phyloP scores from a whole-genome alignment of 257 asterid species.

The Solanum chiquidenum region DNA sequence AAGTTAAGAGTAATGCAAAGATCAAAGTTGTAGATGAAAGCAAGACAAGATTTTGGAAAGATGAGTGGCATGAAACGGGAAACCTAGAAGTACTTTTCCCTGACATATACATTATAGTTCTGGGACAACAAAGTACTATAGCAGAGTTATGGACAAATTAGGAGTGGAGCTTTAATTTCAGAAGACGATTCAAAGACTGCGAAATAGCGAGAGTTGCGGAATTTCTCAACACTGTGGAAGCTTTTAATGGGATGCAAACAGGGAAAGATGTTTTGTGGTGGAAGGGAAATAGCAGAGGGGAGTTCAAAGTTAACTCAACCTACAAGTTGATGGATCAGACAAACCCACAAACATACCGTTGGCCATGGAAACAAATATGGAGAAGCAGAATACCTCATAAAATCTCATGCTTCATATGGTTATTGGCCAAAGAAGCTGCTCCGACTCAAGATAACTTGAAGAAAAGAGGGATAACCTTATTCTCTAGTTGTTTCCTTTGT shows the following conservation, averaged over 20 bases:
- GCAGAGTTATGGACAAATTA: not conserved
- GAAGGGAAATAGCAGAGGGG: not conserved
- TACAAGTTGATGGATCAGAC: not conserved
- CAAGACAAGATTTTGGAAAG: not conserved
- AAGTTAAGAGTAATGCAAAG: not conserved
- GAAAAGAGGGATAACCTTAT: not conserved
- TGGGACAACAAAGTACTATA: not conserved
- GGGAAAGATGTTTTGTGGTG: not conserved
- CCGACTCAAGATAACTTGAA: not conserved
- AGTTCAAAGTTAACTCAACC: not conserved
- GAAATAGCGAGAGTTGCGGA: not conserved
- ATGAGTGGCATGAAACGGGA: not conserved
- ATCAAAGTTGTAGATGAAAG: not conserved
- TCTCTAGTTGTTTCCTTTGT: not conserved
- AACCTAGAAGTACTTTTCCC: not conserved
- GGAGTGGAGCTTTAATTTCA: not conserved
- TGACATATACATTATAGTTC: not conserved
- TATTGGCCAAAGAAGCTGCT: not conserved
- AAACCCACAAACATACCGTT: not conserved
- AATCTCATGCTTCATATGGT: not conserved
- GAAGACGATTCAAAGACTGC: not conserved
- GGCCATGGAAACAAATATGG: not conserved
- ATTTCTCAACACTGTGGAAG: not conserved
- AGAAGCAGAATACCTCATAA: not conserved
- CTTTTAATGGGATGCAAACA: not conserved